Conservation (phyloP, 2,329 filamentous ascomycete species). For the Colletotrichum higginsianum region DNA sequence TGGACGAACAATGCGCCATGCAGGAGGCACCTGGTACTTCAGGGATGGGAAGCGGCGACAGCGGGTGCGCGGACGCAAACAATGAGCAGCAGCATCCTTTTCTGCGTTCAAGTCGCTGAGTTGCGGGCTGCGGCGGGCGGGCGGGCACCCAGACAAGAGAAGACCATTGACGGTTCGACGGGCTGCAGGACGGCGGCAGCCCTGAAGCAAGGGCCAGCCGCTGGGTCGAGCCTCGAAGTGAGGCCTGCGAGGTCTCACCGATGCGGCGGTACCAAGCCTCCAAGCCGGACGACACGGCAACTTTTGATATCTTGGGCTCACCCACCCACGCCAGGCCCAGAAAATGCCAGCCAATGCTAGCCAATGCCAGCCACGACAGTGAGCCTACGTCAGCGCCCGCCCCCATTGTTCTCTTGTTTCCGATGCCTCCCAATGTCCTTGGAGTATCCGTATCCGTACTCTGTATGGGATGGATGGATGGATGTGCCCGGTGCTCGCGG, state of each 20-base stretch:
- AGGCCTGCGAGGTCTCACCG: constrained; percentile 6
- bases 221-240: not conserved
- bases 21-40: not conserved
- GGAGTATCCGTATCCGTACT: not conserved
- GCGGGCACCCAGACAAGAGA: not conserved
- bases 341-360: not conserved
- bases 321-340: not conserved
- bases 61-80: not conserved
- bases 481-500: not conserved
- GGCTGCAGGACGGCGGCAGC: not conserved
- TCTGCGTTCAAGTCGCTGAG: not conserved
- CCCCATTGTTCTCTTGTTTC: not conserved
- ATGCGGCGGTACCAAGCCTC: constrained; percentile 19
- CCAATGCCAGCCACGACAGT: constrained; percentile 4
- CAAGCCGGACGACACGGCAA: constrained; percentile 28
- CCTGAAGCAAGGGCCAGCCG: not conserved
- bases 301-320: constrained; percentile 16
- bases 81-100: not conserved
- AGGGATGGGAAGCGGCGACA: not conserved
- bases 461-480: too few species aligned
- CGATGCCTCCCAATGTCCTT: constrained; percentile 2
- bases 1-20: not conserved
- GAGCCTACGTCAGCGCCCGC: constrained; percentile 10
- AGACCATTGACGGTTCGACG: too few species aligned
- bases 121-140: too few species aligned